Evolutionary conservation across 305 asterid species (phyloP), one percentile per base, ranked within the genome.

Genomic region (Petunia hybrid): DNA sequence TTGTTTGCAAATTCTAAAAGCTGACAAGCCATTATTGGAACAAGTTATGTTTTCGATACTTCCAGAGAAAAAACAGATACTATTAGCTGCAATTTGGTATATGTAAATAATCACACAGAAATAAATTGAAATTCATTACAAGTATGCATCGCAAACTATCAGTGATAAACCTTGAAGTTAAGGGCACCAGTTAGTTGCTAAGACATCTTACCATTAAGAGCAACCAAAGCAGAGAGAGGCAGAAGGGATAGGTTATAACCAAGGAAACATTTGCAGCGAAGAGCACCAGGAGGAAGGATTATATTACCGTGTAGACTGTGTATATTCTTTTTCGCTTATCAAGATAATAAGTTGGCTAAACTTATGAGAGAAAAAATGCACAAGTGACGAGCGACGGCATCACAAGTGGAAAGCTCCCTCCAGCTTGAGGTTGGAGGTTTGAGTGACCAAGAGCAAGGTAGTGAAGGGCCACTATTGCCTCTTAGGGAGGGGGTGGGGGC

Each of bases 271-370:
- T 73, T 73, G 78, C 78, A 73, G 78, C 36, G 36, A 73, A n/a
- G 1, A 42, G 36, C 78, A 53, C 14, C 62, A 51, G 48, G 63
- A 73, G 51, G 63, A 51, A 13, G n/a, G 36, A 36, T 51, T 36
- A 3, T 51, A 51, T 1, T 13, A 12, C 46, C 13, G 4, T 8
- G 8, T 73, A 73, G 2, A 51, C 62, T 46, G 53, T 14, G 36
- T 63, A 6, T n/a, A 36, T 51, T 73, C 43, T 36, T 51, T 73
- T 48, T 51, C 31, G 31, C 31, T 73, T 51, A 6, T 73, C 64
- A 73, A 36, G 36, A 73, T 73, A 73, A 31, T 40, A 71, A 71
- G 78, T 73, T 35, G n/a, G 8, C 36, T 71, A 73, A 13, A 51
- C 36, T 13, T 51, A 36, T 38, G 48, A 73, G 64, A 6, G 43